Base-by-base conservation (phyloP, 257 asterid genomes). In the Oldenlandia corymbosa region DNA sequence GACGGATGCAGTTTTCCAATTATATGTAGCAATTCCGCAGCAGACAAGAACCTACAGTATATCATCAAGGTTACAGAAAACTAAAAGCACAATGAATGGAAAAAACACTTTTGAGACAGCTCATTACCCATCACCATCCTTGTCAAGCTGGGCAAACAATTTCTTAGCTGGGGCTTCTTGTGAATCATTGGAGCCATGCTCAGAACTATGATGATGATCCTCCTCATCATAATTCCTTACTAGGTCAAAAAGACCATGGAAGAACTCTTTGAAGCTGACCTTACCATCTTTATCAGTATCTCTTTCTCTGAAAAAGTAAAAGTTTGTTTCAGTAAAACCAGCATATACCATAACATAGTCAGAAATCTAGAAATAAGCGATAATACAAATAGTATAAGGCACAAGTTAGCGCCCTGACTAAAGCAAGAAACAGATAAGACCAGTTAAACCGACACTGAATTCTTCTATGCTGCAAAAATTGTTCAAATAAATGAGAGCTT, bases 1-100 rank as follows among this genome's bases (percentile, higher is more conserved):
- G 97, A 76, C 5, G 97, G 99, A 75, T 92, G 99, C 73, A 92
- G 83, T 74, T 87, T 90, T 63, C 84, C 95, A 55, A 89, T 89
- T 51, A 89, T 66, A 34, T 95, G 95, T 59, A 87, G 84, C 77
- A 92, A 71, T 69, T 92, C 99, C 56, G 58, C 67, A 27, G 85
- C 95, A 50, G 96, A 85, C 77, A 92, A 77, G 76, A 76, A 78
- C 60, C 99, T 92, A 76, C 73, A 67, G 57, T 37, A 68, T 23
- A 70, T 39, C 62, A 64, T 39, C 62, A 18, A 66, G 28, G 63
- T 73, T 52, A 61, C 7, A 41, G 39, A 46, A 27, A 28, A 39
- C 14, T 62, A 43, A 50, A 24, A 63, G 50, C 54, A 62, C 61
- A 20, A 54, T 32, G 37, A 23, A 57, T 21, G 11, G 26, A 20